Conservation (phyloP, 345 rosid genomes). For the Aegle marmelos region DNA sequence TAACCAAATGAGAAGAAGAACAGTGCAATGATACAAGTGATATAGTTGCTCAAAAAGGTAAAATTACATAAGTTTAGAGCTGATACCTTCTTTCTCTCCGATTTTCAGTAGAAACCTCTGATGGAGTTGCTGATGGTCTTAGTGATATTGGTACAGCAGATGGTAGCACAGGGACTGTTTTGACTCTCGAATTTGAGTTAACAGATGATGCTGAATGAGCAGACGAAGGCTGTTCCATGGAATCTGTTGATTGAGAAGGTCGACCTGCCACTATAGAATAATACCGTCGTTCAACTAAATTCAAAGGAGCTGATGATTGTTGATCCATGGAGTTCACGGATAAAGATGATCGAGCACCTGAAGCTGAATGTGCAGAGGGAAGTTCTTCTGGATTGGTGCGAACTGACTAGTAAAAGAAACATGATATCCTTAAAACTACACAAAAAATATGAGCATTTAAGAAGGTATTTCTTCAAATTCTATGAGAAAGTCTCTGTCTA, state of each 20-base stretch:
- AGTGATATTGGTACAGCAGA: slow-evolving; percentile 49
- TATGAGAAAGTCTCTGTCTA: too few species aligned
- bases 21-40: neutral
- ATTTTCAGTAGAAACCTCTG: slow-evolving; percentile 38
- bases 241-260: slow-evolving; percentile 32
- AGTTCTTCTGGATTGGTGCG: slow-evolving; percentile 56
- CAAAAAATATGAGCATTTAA: neutral
- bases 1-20: neutral
- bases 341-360: slow-evolving; percentile 33
- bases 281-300: slow-evolving; percentile 32
- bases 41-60: neutral
- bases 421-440: slow-evolving; percentile 5
- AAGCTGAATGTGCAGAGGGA: slow-evolving; percentile 39
- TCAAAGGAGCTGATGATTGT: slow-evolving; percentile 30
- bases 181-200: slow-evolving; percentile 37
- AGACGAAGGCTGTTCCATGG: slow-evolving; percentile 49
- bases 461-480: neutral
- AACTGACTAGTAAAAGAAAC: slow-evolving; percentile 51
- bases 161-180: slow-evolving; percentile 46
- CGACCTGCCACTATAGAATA: slow-evolving; percentile 34
- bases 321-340: slow-evolving; percentile 36
- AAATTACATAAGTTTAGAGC: too few species aligned
- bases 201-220: slow-evolving; percentile 45
- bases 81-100: slow-evolving; percentile 61
- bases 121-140: slow-evolving; percentile 46